phyloP scores from a whole-genome alignment of 257 asterid genomes.

The Ehretia macrophylla region DNA sequence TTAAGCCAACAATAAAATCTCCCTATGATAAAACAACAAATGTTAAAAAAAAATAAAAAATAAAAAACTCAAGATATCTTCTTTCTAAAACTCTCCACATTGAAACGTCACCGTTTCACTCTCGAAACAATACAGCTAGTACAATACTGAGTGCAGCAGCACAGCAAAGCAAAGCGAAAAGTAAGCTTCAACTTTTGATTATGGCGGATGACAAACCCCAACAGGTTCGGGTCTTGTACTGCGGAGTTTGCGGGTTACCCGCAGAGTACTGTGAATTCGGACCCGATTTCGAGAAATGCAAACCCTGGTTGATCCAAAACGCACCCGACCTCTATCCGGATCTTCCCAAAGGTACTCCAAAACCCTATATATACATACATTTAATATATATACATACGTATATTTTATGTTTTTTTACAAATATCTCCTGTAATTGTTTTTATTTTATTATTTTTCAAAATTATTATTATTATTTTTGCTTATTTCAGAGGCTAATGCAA shows the following conservation, averaged over 20 bases:
- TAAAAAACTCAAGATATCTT: too few relatives aligned
- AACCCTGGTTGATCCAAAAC: slow-evolving; percentile 73
- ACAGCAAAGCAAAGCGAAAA: too few relatives aligned
- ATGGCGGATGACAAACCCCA: slow-evolving; percentile 1
- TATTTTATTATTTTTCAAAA: too few relatives aligned
- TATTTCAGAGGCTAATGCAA: slow-evolving; percentile 43
- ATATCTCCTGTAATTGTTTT: not conserved
- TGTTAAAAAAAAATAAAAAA: too few relatives aligned
- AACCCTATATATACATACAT: slow-evolving; percentile 20
- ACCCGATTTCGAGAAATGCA: slow-evolving; percentile 76
- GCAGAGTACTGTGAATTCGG: slow-evolving; percentile 86
- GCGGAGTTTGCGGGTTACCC: slow-evolving; percentile 24
- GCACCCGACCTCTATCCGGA: slow-evolving; percentile 67
- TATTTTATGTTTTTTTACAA: not conserved
- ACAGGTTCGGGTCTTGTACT: not conserved
- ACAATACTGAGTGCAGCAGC: not conserved
- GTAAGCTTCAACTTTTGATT: not conserved
- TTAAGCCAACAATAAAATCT: too few relatives aligned
- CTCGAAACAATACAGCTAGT: not conserved
- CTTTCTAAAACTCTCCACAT: not conserved
- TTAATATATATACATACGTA: not conserved
- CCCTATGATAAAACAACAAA: too few relatives aligned
- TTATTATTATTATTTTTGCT: not conserved
- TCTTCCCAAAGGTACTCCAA: slow-evolving; percentile 48
- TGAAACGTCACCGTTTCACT: not conserved